Base-by-base conservation (phyloP, 139 green algal genomes). In the Parachlorella kessleri region DNA sequence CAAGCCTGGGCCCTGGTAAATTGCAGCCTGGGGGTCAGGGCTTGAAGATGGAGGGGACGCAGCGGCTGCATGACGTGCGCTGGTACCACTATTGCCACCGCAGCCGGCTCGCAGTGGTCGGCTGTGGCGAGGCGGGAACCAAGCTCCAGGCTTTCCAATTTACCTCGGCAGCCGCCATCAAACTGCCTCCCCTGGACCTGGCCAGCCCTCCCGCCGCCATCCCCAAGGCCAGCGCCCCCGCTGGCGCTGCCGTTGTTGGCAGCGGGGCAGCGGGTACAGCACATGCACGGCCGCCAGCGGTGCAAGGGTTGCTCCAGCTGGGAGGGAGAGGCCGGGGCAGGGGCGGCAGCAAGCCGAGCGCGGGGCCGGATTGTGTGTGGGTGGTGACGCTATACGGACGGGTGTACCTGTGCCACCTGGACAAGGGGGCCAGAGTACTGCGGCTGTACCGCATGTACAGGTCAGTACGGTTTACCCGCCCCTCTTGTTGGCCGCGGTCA, bases 121-220 rank as follows among this genome's bases (percentile, higher is more conserved):
- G 70, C 54, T 83, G 64, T 24, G 78, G 78, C 72, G 65, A 39
- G 32, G 70, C 33, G 48, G 78, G 70, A 35, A 55, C 66, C 4
- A 10, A 33, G 10, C 39, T 36, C 3, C 77, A 83, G 55, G 54
- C 70, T 48, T 73, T 83, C 55, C 78, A 83, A 37, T 83, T 83
- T 39, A 66, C 40, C 55, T 48, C 55, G 41, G 37, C 65, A 6
- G 78, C 70, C 53, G 42, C 32, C 2, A n/a, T 75, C n/a, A 32
- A 32, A 6, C 73, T 83, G 66, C 73, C 53, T 2, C 42, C 79
- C 70, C 78, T 83, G 48, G 78, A 83, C 73, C 53, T 83, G 18
- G n/a, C n/a, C n/a, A n/a, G n/a, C n/a, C n/a, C n/a, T n/a, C n/a
- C n/a, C n/a, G n/a, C n/a, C n/a, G n/a, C n/a, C n/a, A n/a, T n/a